Base-by-base conservation (phyloP, 2,329 filamentous ascomycete genomes). In the Neonectria ditissima region DNA sequence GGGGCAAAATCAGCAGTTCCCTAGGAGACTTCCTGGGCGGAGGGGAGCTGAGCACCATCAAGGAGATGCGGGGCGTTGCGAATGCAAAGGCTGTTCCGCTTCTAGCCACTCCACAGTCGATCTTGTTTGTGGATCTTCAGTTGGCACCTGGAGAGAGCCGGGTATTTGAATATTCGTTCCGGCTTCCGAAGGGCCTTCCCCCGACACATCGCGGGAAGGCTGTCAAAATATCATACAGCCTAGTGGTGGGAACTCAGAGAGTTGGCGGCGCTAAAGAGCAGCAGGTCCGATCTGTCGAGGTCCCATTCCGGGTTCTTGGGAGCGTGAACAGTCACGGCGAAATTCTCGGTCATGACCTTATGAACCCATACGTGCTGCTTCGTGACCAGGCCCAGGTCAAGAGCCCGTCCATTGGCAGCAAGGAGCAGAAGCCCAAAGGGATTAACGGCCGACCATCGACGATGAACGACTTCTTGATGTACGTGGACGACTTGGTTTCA, bases 61-160 rank as follows among this genome's bases (percentile, higher is more conserved):
- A 94, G 74, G 94, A 98, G 76, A 97, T 98, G 93, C 91, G 94
- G 68, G 92, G 92, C 4, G 91, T 92, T 54, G 92, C 91, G 26
- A 96, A 91, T 76, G 92, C 93, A 32, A 94, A 93, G 75, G 91
- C 92, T 3, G 91, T 99, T 45, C 96, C 96, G 0, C 82, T 99
- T 50, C 84, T 99, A n/a, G 96, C 93, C 16, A 98, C 95, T 5
- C 94, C 95, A 1, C 96, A 98, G 79, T 97, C 94, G 2, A 93
- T 99, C 65, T 82, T 99, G 13, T 99, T 99, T 77, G 96, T 99
- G 56, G 94, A 99, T 77, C 82, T 99, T 59, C 89, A 91, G 71
- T 86, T 99, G 22, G 90, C 87, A 7, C 94, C 96, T 0, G 96
- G 95, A 1, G 94, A 99, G 79, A 97, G 93, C 77, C 91, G 88